Evolutionary conservation across 176 grass and related monocot species (phyloP).

Genomic region (Tillandsia leiboldiana): DNA sequence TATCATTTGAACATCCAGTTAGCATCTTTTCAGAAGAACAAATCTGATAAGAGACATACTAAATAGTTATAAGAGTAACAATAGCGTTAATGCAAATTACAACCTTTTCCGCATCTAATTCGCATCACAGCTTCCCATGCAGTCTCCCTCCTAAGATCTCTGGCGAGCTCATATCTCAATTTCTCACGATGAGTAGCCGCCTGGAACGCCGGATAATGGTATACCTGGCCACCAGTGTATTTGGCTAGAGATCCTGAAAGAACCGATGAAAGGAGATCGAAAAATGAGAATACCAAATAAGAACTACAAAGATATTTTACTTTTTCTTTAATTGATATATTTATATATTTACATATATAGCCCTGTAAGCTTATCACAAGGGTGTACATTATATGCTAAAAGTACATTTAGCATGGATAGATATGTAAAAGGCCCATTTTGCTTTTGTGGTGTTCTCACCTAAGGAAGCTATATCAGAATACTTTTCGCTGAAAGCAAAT

Average conservation of each 20-base stretch:
- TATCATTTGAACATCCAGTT: conserved; percentile 14
- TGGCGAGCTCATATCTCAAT: conserved; percentile 67
- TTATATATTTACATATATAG: too few species aligned
- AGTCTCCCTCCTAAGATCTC: conserved; percentile 83
- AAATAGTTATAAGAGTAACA: neutral
- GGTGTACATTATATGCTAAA: too few species aligned
- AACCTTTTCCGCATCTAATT: conserved; percentile 98
- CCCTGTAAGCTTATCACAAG: too few species aligned
- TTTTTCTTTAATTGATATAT: too few species aligned
- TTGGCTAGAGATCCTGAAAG: conserved; percentile 67
- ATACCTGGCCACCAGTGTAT: conserved; percentile 98
- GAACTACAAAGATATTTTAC: neutral
- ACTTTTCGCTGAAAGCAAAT: conserved; percentile 85
- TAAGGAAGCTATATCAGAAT: conserved; percentile 83
- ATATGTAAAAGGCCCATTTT: too few species aligned
- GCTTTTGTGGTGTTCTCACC: conserved; percentile 36
- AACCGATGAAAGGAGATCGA: conserved; percentile 8
- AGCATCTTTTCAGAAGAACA: neutral
- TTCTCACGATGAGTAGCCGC: conserved; percentile 60
- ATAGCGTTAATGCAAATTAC: conserved; percentile 1
- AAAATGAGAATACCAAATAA: conserved; percentile 1
- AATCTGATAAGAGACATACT: neutral
- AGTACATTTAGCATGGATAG: too few species aligned
- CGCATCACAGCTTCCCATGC: conserved; percentile 99
- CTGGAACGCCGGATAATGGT: conserved; percentile 75